These are phyloP conservation scores for Rhizopogon vesiculosus DNA, from an alignment of 768 basidiomycete species.

Conservation along the genomic window DNA sequence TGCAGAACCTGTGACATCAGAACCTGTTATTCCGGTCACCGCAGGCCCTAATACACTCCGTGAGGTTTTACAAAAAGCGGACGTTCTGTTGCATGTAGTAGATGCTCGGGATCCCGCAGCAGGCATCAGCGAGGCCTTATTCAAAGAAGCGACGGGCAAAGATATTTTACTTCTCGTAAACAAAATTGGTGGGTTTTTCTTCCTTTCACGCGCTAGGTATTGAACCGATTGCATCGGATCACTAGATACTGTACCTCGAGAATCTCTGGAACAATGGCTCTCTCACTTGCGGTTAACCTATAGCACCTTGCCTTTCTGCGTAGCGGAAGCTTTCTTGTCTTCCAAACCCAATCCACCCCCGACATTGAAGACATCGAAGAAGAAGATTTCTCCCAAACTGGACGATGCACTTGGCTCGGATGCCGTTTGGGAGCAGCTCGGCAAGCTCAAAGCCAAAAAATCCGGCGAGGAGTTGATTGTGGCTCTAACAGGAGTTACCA, in stretches of 20 bases:
- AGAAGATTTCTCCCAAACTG: conserved; percentile 25
- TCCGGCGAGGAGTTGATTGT: conserved; percentile 49
- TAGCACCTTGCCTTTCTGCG: conserved; percentile 69
- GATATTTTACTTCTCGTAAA: conserved; percentile 69
- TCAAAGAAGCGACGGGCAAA: conserved; percentile 35
- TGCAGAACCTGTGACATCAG: background rate
- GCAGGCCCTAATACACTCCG: conserved; percentile 25
- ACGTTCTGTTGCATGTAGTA: conserved; percentile 76
- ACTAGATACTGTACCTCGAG: conserved; percentile 78
- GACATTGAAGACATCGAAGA: conserved; percentile 43
- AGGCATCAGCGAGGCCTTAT: conserved; percentile 64
- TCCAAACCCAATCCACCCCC: conserved; percentile 16
- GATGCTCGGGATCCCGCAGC: conserved; percentile 82
- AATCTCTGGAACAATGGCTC: conserved; percentile 69
- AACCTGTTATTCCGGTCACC: conserved; percentile 16
- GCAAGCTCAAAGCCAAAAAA: conserved; percentile 43
- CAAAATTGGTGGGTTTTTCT: conserved; percentile 68
- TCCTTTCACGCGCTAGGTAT: background rate
- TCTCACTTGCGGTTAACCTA: conserved; percentile 51
- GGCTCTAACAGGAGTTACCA: conserved; percentile 80
- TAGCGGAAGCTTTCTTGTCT: conserved; percentile 64
- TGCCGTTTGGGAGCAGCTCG: conserved; percentile 44
- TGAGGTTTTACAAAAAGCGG: conserved; percentile 64
- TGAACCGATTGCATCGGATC: background rate
- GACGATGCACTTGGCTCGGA: conserved; percentile 63